phyloP scores from a whole-genome alignment of 805 yeast species.

The Saccharomycopsis fibuligera region DNA sequence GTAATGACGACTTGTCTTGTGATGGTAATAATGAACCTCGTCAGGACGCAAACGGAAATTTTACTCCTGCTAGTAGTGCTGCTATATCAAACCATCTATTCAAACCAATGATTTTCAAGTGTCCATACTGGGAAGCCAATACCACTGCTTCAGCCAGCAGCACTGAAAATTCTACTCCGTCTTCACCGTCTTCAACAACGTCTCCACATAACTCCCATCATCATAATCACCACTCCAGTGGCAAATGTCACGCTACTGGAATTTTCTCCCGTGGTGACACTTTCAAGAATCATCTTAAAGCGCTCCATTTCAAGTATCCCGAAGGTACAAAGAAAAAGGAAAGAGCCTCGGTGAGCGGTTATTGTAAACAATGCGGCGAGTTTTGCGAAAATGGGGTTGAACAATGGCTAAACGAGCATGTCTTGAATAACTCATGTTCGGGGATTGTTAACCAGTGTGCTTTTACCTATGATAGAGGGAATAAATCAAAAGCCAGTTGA shows the following conservation, averaged over 20 bases:
- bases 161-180: background rate
- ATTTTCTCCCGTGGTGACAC: conserved; percentile 87
- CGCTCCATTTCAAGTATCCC: conserved; percentile 85
- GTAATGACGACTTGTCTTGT: no score
- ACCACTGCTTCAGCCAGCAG: background rate
- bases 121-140: conserved; percentile 15
- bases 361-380: conserved; percentile 69
- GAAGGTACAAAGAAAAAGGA: conserved; percentile 77
- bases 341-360: conserved; percentile 62
- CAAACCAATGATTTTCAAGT: conserved; percentile 15
- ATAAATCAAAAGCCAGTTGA: no score
- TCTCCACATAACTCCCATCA: no score
- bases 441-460: no score
- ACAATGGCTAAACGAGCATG: conserved; percentile 70
- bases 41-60: no score
- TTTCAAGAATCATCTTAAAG: conserved; percentile 82
- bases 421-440: conserved; percentile 26
- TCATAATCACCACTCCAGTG: background rate
- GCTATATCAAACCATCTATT: no score
- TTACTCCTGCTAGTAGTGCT: no score
- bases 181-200: background rate
- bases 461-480: no score
- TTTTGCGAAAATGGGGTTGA: conserved; percentile 64
- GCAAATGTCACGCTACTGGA: conserved; percentile 72
- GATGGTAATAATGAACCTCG: no score